phyloP scores from a whole-genome alignment of 2,329 filamentous ascomycete species.

The Pezizomycotina sp. region DNA sequence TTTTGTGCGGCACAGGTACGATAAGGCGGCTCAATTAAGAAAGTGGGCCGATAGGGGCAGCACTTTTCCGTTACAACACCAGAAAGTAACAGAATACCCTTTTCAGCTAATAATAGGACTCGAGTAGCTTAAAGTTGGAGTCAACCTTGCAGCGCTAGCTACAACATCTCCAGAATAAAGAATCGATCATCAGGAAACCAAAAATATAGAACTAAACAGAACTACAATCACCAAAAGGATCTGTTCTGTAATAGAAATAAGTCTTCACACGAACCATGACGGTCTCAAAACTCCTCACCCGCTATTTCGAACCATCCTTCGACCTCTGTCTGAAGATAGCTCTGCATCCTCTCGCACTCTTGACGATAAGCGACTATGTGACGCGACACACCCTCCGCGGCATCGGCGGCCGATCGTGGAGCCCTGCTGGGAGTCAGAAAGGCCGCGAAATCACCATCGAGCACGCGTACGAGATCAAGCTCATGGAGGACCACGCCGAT shows the following conservation, averaged over 20 bases:
- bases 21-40: too few species aligned
- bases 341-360: constrained; percentile 82
- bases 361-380: constrained; percentile 93
- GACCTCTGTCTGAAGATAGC: constrained; percentile 62
- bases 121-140: too few species aligned
- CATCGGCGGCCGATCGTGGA: constrained; percentile 50
- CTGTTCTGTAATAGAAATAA: background rate
- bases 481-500: constrained; percentile 28
- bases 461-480: constrained; percentile 73
- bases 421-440: constrained; percentile 79
- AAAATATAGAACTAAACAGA: too few species aligned
- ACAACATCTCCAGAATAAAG: too few species aligned
- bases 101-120: too few species aligned
- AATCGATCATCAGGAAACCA: too few species aligned
- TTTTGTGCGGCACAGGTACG: too few species aligned
- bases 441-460: constrained; percentile 83
- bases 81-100: too few species aligned
- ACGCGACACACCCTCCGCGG: constrained; percentile 71
- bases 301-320: constrained; percentile 30
- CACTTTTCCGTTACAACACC: too few species aligned
- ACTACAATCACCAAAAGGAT: too few species aligned
- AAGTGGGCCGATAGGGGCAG: too few species aligned
- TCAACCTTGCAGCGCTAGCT: too few species aligned
- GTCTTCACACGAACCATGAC: constrained; percentile 62
- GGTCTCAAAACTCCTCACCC: constrained; percentile 68